Percentiles rank a stretch among this genome's conserved stretches.
phyloP scores from a whole-genome alignment of 2,329 filamentous ascomycete genomes.

The Chrysoporthe austroafricana region DNA sequence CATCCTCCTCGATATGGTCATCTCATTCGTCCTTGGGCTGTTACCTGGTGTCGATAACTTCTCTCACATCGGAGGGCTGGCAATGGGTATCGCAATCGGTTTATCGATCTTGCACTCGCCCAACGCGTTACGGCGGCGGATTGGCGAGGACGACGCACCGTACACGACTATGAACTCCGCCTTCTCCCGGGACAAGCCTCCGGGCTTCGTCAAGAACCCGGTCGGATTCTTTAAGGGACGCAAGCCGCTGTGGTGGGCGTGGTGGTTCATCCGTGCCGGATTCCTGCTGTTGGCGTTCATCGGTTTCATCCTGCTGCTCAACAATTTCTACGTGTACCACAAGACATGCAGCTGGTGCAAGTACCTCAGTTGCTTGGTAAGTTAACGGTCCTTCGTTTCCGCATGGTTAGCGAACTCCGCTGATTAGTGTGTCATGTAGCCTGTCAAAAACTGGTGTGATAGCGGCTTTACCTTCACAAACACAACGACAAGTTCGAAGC shows the following conservation, averaged over 20 bases:
- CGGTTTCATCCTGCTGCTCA: constrained; percentile 82
- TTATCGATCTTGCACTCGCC: constrained; percentile 89
- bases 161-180: constrained; percentile 70
- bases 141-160: constrained; percentile 67
- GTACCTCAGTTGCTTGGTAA: constrained; percentile 88
- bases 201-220: constrained; percentile 63
- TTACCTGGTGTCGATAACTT: constrained; percentile 96
- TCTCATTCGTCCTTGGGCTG: constrained; percentile 90
- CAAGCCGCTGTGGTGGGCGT: constrained; percentile 94
- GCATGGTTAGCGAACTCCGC: constrained; percentile 31
- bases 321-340: constrained; percentile 86
- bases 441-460: constrained; percentile 71
- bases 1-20: constrained; percentile 80
- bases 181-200: constrained; percentile 49
- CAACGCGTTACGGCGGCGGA: constrained; percentile 73
- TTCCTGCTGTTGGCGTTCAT: constrained; percentile 80
- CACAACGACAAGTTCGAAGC: constrained; percentile 32
- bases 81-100: constrained; percentile 87
- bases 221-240: constrained; percentile 87
- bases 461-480: constrained; percentile 38
- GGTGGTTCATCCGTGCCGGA: constrained; percentile 86
- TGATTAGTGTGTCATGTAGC: constrained; percentile 42
- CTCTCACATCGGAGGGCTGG: constrained; percentile 92
- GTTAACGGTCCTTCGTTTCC: constrained; percentile 43
- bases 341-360: constrained; percentile 90